Base-by-base conservation (phyloP, 2,329 filamentous ascomycete genomes). In the Aspergillus sp. region DNA sequence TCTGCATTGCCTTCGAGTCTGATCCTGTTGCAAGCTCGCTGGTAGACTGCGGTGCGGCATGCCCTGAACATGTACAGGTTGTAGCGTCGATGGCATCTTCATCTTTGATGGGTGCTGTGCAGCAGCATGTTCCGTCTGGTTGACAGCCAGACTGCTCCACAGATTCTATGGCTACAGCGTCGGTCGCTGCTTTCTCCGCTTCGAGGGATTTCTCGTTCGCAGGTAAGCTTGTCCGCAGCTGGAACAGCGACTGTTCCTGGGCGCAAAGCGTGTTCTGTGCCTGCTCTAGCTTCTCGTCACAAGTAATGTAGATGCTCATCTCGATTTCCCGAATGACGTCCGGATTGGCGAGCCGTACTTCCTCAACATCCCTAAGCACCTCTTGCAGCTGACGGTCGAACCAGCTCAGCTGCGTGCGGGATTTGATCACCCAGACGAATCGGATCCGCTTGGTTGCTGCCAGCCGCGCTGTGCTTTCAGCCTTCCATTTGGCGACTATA, bases 391-490 rank as follows among this genome's bases (percentile, higher is more conserved):
- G 80, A 3, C 73, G 67, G 1, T 78, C 73, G 61, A 87, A 85
- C 81, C 84, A 87, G 13, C 72, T 75, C 2, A 86, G 69, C 50
- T 85, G 81, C 1, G 77, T 76, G 4, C 76, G 78, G n/a, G 80
- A 80, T 67, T 84, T 87, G 57, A 87, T 79, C 5, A 86, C 81
- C 85, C 85, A 88, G 9, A 86, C 75, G 62, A 86, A 85, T 1
- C 81, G 80, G 30, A 87, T 74, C 41, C 79, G 76, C 48, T 82
- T 78, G 0, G 82, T 84, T 6, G 79, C 80, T 5, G 74, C 68
- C 6, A 76, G 67, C 3, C 68, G 57, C 51, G 25, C 30, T 68
- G 32, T 2, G 62, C 58, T 36, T 66, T 78, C 74, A 48, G 67
- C 69, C 41, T 68, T 75, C 79, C 78, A 84, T 23, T 72, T 76